A percentile compares a stretch with the other conserved stretches of the same genome.
These are phyloP conservation scores for Entomophthora muscae DNA, from an alignment of 371 early-diverging fungal genomes.

Conservation along the genomic window DNA sequence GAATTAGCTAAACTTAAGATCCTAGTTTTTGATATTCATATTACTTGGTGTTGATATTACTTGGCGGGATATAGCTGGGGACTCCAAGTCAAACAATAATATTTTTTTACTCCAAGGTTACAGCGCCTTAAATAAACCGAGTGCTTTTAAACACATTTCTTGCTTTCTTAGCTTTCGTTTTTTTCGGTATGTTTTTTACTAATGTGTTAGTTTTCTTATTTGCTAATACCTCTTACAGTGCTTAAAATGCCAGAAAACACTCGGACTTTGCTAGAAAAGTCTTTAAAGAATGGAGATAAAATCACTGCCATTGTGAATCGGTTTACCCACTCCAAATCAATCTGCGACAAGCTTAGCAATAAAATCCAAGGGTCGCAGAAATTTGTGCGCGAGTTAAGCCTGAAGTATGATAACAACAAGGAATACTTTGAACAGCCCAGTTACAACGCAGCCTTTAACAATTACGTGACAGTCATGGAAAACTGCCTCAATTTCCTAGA, in stretches of 20 bases:
- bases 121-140: too few relatives aligned
- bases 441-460: conserved; percentile 6
- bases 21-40: too few relatives aligned
- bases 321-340: background rate
- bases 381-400: background rate
- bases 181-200: too few relatives aligned
- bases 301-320: background rate
- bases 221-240: too few relatives aligned
- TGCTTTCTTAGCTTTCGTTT: too few relatives aligned
- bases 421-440: conserved; percentile 1
- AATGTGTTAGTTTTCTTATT: too few relatives aligned
- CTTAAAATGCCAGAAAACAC: conserved; percentile 3
- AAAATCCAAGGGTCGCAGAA: conserved; percentile 1
- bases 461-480: conserved; percentile 6
- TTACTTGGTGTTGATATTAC: too few relatives aligned
- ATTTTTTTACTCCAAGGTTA: too few relatives aligned
- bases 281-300: background rate
- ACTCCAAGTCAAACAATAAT: too few relatives aligned
- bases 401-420: background rate
- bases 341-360: conserved; percentile 4
- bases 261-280: background rate
- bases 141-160: too few relatives aligned
- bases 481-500: background rate
- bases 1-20: too few relatives aligned
- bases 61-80: too few relatives aligned